phyloP scores from a whole-genome alignment of 371 early-diverging fungal genomes.

The Blakeslea trispora region DNA sequence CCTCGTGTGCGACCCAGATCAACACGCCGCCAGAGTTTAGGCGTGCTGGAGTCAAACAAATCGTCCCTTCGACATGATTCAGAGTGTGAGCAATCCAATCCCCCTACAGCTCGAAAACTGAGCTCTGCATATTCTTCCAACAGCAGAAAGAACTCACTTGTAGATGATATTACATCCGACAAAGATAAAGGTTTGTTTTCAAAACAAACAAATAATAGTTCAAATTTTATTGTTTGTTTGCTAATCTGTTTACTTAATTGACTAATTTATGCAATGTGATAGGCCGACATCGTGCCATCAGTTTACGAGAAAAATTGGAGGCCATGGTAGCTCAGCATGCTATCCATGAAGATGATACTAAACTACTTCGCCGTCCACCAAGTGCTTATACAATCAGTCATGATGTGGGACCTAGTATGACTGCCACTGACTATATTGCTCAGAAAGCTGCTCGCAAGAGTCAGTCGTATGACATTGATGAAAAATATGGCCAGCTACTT shows the following conservation, averaged over 20 bases:
- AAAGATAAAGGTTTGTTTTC: constrained; percentile 21
- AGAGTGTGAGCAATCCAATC: constrained; percentile 5
- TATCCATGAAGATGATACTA: constrained; percentile 22
- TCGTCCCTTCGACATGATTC: background rate
- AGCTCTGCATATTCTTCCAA: constrained; percentile 11
- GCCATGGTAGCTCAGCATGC: constrained; percentile 37
- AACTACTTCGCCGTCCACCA: background rate
- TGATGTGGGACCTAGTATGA: background rate
- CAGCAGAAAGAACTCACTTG: constrained; percentile 28
- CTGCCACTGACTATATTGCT: background rate
- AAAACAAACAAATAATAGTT: background rate
- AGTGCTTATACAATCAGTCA: background rate
- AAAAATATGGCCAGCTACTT: constrained; percentile 7
- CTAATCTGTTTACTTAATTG: too few relatives aligned
- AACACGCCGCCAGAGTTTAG: constrained; percentile 20
- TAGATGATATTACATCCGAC: constrained; percentile 5
- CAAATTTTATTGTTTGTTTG: background rate
- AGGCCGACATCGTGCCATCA: constrained; percentile 23
- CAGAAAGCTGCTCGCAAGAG: constrained; percentile 12
- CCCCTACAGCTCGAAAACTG: constrained; percentile 9
- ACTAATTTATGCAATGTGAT: too few relatives aligned
- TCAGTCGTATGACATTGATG: constrained; percentile 9
- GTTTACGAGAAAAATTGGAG: constrained; percentile 33
- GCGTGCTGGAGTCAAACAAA: background rate
- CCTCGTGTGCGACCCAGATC: constrained; percentile 27